Percentiles rank a stretch among this genome's conserved stretches.
Conservation (phyloP, 1,284 basidiomycete genomes). For the Chondrostereum purpureum region DNA sequence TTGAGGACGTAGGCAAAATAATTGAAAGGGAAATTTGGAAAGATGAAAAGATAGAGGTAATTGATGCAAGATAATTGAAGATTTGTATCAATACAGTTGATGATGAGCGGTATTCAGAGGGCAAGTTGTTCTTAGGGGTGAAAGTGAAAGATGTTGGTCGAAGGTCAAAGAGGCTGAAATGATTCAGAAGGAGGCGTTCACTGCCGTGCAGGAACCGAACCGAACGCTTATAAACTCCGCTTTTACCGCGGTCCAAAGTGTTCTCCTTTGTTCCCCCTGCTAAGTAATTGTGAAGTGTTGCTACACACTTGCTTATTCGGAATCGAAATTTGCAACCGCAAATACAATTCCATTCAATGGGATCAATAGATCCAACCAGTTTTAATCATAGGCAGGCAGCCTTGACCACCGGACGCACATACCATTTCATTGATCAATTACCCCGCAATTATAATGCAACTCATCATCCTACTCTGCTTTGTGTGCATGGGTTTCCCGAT, state of each 20-base stretch:
- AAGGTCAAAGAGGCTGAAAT: slow-evolving; percentile 3
- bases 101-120: slow-evolving; percentile 4
- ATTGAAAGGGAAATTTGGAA: slow-evolving; percentile 11
- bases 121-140: background rate
- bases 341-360: slow-evolving; percentile 28
- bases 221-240: no score
- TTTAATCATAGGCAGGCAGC: slow-evolving; percentile 45
- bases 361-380: slow-evolving; percentile 39
- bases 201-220: no score
- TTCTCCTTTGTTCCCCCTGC: background rate
- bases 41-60: slow-evolving; percentile 14
- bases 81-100: no score
- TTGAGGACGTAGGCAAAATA: slow-evolving; percentile 6
- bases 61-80: slow-evolving; percentile 13
- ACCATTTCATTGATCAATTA: slow-evolving; percentile 63
- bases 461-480: slow-evolving; percentile 47
- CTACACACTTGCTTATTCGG: background rate
- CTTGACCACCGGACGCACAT: slow-evolving; percentile 52
- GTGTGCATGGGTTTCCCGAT: slow-evolving; percentile 71
- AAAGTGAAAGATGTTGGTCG: background rate
- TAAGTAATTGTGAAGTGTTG: background rate
- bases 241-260: no score
- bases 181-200: background rate
- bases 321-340: background rate
- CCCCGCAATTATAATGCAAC: slow-evolving; percentile 35